phyloP scores from a whole-genome alignment of 177 flowering plant species.

The Tripterygium wilfordii region DNA sequence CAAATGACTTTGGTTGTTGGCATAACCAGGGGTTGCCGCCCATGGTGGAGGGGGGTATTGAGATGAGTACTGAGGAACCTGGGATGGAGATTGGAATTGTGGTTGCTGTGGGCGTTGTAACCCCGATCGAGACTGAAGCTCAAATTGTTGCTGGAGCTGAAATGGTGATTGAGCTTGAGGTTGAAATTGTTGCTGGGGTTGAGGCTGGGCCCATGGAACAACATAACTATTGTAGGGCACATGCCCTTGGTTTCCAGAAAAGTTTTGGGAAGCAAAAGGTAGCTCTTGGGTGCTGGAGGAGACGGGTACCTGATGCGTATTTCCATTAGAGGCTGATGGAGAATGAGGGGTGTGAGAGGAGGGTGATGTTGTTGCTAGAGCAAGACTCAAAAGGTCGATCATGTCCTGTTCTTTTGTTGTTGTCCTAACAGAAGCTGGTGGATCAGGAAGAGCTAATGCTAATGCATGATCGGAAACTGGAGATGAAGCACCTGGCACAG shows the following conservation, averaged over 20 bases:
- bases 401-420: constrained; percentile 73
- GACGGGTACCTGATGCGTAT: constrained; percentile 30
- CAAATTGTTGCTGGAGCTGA: constrained; percentile 20
- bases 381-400: constrained; percentile 75
- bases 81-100: constrained; percentile 12
- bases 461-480: constrained; percentile 27
- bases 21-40: constrained; percentile 57
- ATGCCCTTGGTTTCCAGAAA: constrained; percentile 36
- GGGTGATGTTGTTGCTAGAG: constrained; percentile 47
- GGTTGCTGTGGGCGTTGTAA: too few relatives aligned
- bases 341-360: constrained; percentile 34
- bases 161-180: constrained; percentile 18
- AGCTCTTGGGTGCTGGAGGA: constrained; percentile 29
- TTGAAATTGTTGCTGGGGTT: constrained; percentile 12
- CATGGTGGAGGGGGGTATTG: constrained; percentile 88
- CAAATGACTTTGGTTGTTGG: constrained; percentile 23
- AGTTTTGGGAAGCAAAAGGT: constrained; percentile 24
- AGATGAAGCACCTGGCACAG: constrained; percentile 12
- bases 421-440: constrained; percentile 52
- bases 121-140: constrained; percentile 10
- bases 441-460: constrained; percentile 56
- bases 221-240: constrained; percentile 47
- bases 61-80: constrained; percentile 28
- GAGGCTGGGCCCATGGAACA: constrained; percentile 83
- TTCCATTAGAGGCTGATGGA: constrained; percentile 26